Base-by-base conservation (phyloP, 2,329 filamentous ascomycete genomes). In the Trichoderma arundinaceum region DNA sequence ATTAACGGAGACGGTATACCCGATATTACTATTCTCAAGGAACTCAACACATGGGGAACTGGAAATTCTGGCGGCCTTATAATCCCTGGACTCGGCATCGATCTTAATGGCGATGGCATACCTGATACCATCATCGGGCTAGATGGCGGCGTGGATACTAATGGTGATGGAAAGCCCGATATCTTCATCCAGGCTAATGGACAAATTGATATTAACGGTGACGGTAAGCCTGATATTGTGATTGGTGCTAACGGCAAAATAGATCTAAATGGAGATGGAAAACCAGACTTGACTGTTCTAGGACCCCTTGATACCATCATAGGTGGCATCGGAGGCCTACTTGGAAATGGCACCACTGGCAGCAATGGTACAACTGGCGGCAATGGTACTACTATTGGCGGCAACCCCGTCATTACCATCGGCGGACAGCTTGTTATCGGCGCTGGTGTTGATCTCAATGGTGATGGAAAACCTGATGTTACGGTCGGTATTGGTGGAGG, bases 1-100 rank as follows among this genome's bases (percentile, higher is more conserved):
- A 32, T 19, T 3, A 59, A 59, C n/a, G 58, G 58, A 32, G 58
- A 53, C 13, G 58, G 48, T 8, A 52, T 3, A 13, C 58, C 58
- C 3, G 64, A 62, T 13, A 8, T 52, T 4, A 52, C 33, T 12
- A 44, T 62, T 19, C 7, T 33, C 32, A n/a, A 17, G 22, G 22
- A 28, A 28, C 22, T 28, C 22, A 28, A 28, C 22, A 28, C 22
- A 2, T 28, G 22, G 22, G 22, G 22, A 28, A 33, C 19, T 15
- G 19, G 17, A 38, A 33, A n/a, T 35, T n/a, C 54, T 35, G 54
- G 19, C n/a, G 41, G 41, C 19, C 13, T 43, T 41, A 7, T 51
- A 13, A 17, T 52, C 44, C 53, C 19, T 17, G 35, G 59, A 1
- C n/a, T 39, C 13, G 48, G 64, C 52, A 28, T 60, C 17, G 33